These are phyloP conservation scores for Sorghum bicolor DNA, from an alignment of 176 grass and related monocot species.

Conservation along the genomic window Sorghum_bicolor_NCBIv3 NC_012879.2:51084501-51085000, in stretches of 20 bases:
- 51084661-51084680: background rate
- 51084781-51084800: background rate
- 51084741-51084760: background rate
- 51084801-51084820: background rate
- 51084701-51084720: background rate
- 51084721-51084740: background rate
- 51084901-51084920: background rate
- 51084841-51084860: no score
- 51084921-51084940: background rate
- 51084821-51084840: background rate
- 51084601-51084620: background rate
- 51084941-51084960: background rate
- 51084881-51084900: background rate
- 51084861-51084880: no score
- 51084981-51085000: background rate
- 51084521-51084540: slow-evolving; percentile 33
- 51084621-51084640: background rate
- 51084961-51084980: background rate
- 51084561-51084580: slow-evolving; percentile 30
- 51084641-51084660: background rate
- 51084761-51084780: background rate
- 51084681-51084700: background rate
- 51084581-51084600: background rate
- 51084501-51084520: slow-evolving; percentile 33
- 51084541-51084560: slow-evolving; percentile 27